Evolutionary conservation across 1,284 basidiomycete species (phyloP), one percentile per base, ranked within the genome.

Genomic region (Cryptococcus sp.): DNA sequence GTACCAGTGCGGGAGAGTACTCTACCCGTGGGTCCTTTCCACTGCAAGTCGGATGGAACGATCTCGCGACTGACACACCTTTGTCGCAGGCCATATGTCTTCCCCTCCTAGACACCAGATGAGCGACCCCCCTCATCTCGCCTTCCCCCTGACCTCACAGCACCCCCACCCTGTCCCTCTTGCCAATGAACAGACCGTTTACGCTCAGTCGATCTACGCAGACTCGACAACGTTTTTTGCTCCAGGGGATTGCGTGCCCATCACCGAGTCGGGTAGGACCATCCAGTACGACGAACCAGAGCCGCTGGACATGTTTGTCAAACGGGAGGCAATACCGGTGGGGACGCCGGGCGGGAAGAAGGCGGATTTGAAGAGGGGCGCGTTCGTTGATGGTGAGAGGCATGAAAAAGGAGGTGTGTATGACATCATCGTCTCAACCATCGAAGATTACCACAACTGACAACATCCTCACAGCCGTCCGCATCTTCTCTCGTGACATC

Each of bases 401-500:
- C 53, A 54, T 40, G 60, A 66, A 49, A 62, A 62, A 38, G 61
- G 54, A 21, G 63, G 66, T 68, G 33, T 60, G 66, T 39, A 1
- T 23, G 35, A 18, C 5, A n/a, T 28, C 2, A n/a, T n/a, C n/a
- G n/a, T 8, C n/a, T 28, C 11, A n/a, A 9, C 15, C 6, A 11
- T 18, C 33, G 12, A 15, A 35, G 8, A 38, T n/a, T n/a, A 18
- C n/a, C 39, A 15, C 4, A 50, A 48, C 54, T 59, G 38, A 55
- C 55, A 28, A 20, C 15, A 33, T 33, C 33, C 35, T 21, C 20
- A 39, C 21, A 68, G 67, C 64, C 7, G 56, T 64, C 9, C 61
- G 67, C 1, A 65, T 69, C 61, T 70, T 70, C 61, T 70, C 67
- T 7, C 57, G 69, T 36, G 69, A 70, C 51, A 64, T 60, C 40